Evolutionary conservation across 2,329 filamentous ascomycete species (phyloP), one percentile per base, ranked within the genome.

Genomic region (Penicillium sp.): DNA sequence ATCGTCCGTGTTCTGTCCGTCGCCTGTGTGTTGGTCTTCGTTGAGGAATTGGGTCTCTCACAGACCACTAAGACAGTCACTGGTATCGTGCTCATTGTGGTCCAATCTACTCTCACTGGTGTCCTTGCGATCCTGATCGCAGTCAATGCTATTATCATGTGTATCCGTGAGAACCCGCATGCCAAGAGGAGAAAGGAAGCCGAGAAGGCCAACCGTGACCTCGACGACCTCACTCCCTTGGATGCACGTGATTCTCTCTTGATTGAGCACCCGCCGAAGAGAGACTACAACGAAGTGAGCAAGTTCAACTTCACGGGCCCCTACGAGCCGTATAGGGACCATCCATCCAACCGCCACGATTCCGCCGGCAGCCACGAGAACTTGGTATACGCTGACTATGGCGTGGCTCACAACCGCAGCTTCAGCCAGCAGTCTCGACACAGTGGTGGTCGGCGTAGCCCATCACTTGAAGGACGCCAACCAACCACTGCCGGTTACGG

Each of bases 61-160:
- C 87, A 97, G 72, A 96, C 92, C 8, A 97, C 93, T 8, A 91
- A 97, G 78, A 97, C 94, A 0, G 84, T 97, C 43, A 93, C 90
- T 13, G 94, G 94, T 49, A 84, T 97, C n/a, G 90, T 91, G 13
- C 81, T 99, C 52, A 94, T 97, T 60, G 90, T 87, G n/a, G 82
- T 97, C 4, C 94, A 99, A 74, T 90, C 90, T 0, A 83, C 87
- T 0, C 77, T 99, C 60, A 96, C 92, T 5, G 91, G 83, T 55
- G 73, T 91, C 20, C 80, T 99, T 50, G 92, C 90, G 3, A 88
- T 97, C 45, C 80, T 97, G 24, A 96, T 99, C 62, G 83, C 84
- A 9, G 89, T 92, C 77, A 97, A 97, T 68, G 90, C 90, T 40
- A 84, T 97, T 67, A 89, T 90, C 63, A 82, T 86, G 46, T 91